A percentile compares a stretch with the other conserved stretches of the same genome.
phyloP scores from a whole-genome alignment of 2,329 filamentous ascomycete genomes.

The Ceratocystis albifundus region DNA sequence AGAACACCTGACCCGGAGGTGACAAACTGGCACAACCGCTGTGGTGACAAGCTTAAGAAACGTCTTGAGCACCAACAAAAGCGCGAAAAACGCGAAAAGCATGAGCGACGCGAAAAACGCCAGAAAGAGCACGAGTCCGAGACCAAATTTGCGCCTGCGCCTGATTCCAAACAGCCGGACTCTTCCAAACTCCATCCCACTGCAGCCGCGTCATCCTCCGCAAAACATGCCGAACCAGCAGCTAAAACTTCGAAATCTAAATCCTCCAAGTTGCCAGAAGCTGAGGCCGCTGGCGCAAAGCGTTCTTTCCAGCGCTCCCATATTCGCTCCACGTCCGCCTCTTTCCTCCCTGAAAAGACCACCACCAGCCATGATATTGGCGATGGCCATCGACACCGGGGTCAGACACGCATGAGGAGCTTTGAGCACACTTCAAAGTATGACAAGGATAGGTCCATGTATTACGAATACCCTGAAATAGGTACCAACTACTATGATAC shows the following conservation, averaged over 20 bases:
- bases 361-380: background rate
- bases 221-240: background rate
- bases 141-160: background rate
- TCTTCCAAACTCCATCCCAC: slow-evolving; percentile 7
- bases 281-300: background rate
- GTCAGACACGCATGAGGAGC: slow-evolving; percentile 15
- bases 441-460: background rate
- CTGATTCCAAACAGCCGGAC: slow-evolving; percentile 4
- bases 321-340: slow-evolving; percentile 19
- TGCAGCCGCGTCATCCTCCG: background rate
- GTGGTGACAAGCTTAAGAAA: slow-evolving; percentile 54
- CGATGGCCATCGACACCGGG: background rate
- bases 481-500: background rate
- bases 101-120: slow-evolving; percentile 4
- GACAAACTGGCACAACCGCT: slow-evolving; percentile 71
- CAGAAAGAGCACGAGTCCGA: slow-evolving; percentile 1
- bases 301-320: background rate
- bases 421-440: slow-evolving; percentile 7
- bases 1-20: slow-evolving; percentile 64
- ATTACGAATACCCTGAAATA: background rate
- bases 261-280: background rate
- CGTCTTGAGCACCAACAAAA: slow-evolving; percentile 15
- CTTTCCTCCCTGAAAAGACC: slow-evolving; percentile 10
- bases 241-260: background rate
- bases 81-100: slow-evolving; percentile 7